Percentiles rank a stretch among this genome's conserved stretches.
Evolutionary conservation across 2,329 filamentous ascomycete genomes (phyloP).

Genomic region (Cladosporium sp.): DNA sequence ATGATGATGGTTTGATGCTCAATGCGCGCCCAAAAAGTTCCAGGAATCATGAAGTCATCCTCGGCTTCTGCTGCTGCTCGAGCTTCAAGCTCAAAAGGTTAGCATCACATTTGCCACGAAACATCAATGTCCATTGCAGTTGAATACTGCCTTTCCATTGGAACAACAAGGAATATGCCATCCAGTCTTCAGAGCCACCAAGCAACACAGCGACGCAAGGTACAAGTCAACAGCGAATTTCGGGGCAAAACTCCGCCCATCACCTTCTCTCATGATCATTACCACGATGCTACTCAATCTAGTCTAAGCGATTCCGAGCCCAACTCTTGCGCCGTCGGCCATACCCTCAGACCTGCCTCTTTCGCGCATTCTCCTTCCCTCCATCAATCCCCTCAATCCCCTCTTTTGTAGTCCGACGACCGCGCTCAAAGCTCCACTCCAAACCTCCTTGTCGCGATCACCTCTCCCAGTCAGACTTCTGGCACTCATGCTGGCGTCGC

Average conservation of each 20-base stretch:
- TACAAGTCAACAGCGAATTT: background rate
- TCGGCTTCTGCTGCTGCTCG: constrained; percentile 13
- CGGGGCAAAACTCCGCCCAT: background rate
- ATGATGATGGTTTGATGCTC: background rate
- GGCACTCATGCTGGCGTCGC: constrained; percentile 34
- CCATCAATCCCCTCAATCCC: constrained; percentile 89
- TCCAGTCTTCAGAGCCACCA: background rate
- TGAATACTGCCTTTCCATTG: background rate
- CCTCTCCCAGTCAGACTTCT: constrained; percentile 42
- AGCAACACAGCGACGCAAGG: background rate
- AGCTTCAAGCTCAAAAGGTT: background rate
- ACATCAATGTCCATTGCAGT: background rate
- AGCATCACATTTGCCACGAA: background rate
- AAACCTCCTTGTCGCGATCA: constrained; percentile 61
- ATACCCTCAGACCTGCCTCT: constrained; percentile 50
- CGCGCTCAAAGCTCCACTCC: constrained; percentile 77
- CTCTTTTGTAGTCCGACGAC: constrained; percentile 96
- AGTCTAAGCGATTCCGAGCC: constrained; percentile 38
- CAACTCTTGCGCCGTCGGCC: constrained; percentile 37
- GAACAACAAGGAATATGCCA: background rate
- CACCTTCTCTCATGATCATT: background rate
- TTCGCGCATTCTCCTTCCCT: constrained; percentile 82
- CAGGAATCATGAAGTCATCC: constrained; percentile 19
- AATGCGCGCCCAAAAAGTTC: constrained; percentile 14
- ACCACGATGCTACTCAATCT: background rate